Base-by-base conservation (phyloP, 2,329 filamentous ascomycete genomes). In the Drechmeria coniospora region DNA sequence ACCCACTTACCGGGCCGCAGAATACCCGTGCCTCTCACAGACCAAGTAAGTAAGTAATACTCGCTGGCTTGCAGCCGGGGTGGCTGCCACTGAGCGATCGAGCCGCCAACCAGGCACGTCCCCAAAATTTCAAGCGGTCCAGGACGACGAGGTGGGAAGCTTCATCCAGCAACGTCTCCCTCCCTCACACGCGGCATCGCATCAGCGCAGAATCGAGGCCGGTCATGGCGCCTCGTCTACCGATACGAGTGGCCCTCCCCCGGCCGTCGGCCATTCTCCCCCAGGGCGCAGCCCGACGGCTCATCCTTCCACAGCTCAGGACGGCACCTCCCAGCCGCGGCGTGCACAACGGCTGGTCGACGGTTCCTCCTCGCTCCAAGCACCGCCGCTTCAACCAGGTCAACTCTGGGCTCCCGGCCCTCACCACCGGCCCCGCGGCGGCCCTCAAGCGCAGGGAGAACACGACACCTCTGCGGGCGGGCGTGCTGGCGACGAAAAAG, bases 401-500 rank as follows among this genome's bases (percentile, higher is more conserved):
- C 25, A 61, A 58, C 25, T 46, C 65, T 0, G 70, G 69, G 21
- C 58, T 77, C 2, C 70, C 72, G 2, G 49, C 47, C 4, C 68
- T 63, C 25, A 67, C 65, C 8, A 59, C 65, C 6, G 69, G 70
- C 0, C 69, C 69, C 2, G 68, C 66, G 2, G 72, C 72, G 8
- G 71, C 72, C 6, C 62, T 76, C 33, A 54, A 57, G 52, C 67
- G 72, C 26, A 65, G 61, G 41, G 65, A 61, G 39, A 59, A 57
- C 37, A 71, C 68, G 11, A 68, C 71, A 10, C 72, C 72, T 1
- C 44, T 74, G 23, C 79, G 90, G 16, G 76, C 84, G 2, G 90
- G 90, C 17, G 75, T 82, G 7, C 65, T 98, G 25, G 84, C 79
- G 9, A 67, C 76, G 49, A 98, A 98, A 60, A 87, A 86, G 59